Evolutionary conservation across 1,139 yeast species (phyloP).

Genomic region (Zygoascus meyerae): DNA sequence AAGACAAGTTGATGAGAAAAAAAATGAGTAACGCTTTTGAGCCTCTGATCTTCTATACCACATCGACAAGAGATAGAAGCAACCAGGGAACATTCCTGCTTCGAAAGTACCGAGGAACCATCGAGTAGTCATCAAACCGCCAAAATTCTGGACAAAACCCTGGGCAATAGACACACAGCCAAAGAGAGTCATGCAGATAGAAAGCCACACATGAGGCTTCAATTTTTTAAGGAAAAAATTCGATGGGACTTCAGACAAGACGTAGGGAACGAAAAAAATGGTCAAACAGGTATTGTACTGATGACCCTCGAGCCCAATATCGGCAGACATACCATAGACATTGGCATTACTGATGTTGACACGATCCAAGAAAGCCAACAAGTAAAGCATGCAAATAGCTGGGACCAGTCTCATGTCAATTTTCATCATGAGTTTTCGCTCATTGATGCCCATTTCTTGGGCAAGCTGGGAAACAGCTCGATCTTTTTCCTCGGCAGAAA

Average conservation of each 20-base stretch:
- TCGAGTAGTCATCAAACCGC: slow-evolving; percentile 55
- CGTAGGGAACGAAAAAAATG: slow-evolving; percentile 67
- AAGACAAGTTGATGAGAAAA: slow-evolving; percentile 62
- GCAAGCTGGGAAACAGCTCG: slow-evolving; percentile 38
- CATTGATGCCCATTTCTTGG: slow-evolving; percentile 38
- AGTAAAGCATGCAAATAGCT: slow-evolving; percentile 61
- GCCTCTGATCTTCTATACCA: slow-evolving; percentile 55
- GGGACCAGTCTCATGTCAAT: slow-evolving; percentile 63
- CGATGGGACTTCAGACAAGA: slow-evolving; percentile 60
- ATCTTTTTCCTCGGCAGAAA: slow-evolving; percentile 15
- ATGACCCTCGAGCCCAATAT: slow-evolving; percentile 47
- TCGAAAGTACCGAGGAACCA: slow-evolving; percentile 61
- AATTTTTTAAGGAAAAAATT: slow-evolving; percentile 56
- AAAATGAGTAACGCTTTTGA: slow-evolving; percentile 61
- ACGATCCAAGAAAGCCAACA: slow-evolving; percentile 64
- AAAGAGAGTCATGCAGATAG: slow-evolving; percentile 50
- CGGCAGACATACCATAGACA: slow-evolving; percentile 54
- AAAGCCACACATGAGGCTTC: slow-evolving; percentile 61
- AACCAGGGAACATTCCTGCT: slow-evolving; percentile 67
- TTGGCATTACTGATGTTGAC: slow-evolving; percentile 73
- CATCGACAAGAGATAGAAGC: slow-evolving; percentile 57
- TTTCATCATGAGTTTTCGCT: slow-evolving; percentile 52
- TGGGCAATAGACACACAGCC: slow-evolving; percentile 61
- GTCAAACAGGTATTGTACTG: slow-evolving; percentile 58
- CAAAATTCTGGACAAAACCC: slow-evolving; percentile 57